Conservation (phyloP, 2,329 filamentous ascomycete species). For the Xylariaceae sp. region DNA sequence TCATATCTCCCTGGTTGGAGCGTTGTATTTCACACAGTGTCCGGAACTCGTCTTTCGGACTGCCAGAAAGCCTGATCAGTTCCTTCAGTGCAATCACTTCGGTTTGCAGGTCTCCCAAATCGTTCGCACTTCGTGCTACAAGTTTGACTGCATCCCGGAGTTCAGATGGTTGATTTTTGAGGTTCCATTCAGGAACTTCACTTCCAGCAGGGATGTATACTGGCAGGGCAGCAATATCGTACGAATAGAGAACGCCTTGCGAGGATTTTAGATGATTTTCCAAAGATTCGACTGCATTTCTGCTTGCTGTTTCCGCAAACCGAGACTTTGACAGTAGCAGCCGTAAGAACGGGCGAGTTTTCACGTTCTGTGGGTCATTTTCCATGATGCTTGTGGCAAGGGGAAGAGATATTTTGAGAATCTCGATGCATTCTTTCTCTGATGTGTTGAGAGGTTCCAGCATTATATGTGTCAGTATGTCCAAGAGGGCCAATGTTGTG, state of each 20-base stretch:
- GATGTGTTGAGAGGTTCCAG: conserved; percentile 7
- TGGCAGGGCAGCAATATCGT: conserved; percentile 12
- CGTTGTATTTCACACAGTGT: conserved; percentile 19
- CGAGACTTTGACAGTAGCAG: conserved; percentile 21
- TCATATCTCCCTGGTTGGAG: conserved; percentile 18
- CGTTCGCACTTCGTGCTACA: conserved; percentile 12
- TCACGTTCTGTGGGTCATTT: conserved; percentile 18
- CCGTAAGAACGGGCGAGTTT: conserved; percentile 18
- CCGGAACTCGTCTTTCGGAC: conserved; percentile 12
- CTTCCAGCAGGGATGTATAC: conserved; percentile 15
- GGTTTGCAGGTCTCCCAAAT: conserved; percentile 18
- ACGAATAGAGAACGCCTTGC: conserved; percentile 6
- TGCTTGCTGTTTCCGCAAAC: conserved; percentile 12
- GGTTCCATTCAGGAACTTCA: conserved; percentile 21
- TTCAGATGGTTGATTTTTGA: conserved; percentile 8
- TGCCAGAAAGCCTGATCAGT: conserved; percentile 17
- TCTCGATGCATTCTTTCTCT: conserved; percentile 5
- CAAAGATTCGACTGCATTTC: conserved; percentile 8
- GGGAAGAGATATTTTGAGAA: conserved; percentile 12
- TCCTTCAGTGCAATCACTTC: conserved; percentile 15
- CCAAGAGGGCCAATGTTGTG: conserved; percentile 20
- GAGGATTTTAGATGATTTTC: conserved; percentile 10
- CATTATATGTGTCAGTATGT: conserved; percentile 17
- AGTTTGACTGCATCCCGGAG: conserved; percentile 11
- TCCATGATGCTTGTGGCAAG: conserved; percentile 19